Evolutionary conservation across 139 green algal genomes (phyloP).

Genomic region (Chlamydomonas eustigma): DNA sequence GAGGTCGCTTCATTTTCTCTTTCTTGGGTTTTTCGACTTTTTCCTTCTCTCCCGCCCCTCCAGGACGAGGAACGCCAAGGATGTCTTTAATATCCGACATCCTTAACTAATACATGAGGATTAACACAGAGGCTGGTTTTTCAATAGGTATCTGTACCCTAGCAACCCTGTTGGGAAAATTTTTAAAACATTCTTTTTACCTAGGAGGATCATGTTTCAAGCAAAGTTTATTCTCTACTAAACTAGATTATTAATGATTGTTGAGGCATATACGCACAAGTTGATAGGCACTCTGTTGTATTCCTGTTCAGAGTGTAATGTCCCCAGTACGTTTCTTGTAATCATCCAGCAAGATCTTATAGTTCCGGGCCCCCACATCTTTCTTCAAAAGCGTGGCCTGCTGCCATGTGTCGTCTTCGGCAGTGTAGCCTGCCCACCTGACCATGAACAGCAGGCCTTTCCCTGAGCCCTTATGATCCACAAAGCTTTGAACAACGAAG

Average conservation of each 20-base stretch:
- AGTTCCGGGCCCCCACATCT: background rate
- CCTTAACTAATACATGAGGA: too few species aligned
- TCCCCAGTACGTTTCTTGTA: too few species aligned
- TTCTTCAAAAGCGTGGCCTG: background rate
- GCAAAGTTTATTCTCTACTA: too few species aligned
- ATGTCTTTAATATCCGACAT: conserved; percentile 91
- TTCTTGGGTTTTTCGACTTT: conserved; percentile 44
- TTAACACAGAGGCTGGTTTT: too few species aligned
- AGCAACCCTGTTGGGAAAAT: too few species aligned
- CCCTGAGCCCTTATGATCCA: background rate
- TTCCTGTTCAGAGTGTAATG: too few species aligned
- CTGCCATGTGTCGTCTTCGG: background rate
- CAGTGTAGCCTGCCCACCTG: conserved; percentile 1
- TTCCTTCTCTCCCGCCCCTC: conserved; percentile 4
- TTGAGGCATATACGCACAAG: too few species aligned
- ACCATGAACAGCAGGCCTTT: background rate
- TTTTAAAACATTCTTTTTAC: too few species aligned
- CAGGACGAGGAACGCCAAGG: conserved; percentile 57
- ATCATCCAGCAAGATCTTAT: background rate
- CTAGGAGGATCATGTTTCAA: too few species aligned
- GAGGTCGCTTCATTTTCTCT: conserved; percentile 71
- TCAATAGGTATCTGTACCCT: too few species aligned
- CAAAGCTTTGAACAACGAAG: background rate
- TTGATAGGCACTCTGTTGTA: too few species aligned
- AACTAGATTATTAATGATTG: too few species aligned